Conservation (phyloP, 2,329 filamentous ascomycete species). For the Amesomyces nigricolor region DNA sequence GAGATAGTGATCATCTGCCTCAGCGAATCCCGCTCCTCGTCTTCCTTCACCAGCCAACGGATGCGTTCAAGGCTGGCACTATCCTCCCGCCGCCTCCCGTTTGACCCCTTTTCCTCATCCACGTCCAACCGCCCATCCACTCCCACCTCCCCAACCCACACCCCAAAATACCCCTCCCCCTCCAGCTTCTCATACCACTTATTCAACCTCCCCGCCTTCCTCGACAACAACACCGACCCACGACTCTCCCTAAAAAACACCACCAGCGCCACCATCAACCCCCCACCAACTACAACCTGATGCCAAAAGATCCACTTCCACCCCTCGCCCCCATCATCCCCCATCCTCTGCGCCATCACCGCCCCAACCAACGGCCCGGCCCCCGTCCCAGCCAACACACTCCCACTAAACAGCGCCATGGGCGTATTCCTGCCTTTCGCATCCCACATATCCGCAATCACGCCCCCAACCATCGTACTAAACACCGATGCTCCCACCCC, state of each 20-base stretch:
- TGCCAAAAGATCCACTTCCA: constrained; percentile 92
- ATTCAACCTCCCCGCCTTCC: constrained; percentile 70
- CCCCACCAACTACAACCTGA: constrained; percentile 64
- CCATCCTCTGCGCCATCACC: constrained; percentile 59
- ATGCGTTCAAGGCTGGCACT: constrained; percentile 46
- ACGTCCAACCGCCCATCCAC: constrained; percentile 11
- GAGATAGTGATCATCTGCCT: constrained; percentile 66
- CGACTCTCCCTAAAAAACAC: constrained; percentile 76
- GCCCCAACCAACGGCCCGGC: constrained; percentile 68
- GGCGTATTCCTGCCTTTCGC: constrained; percentile 75
- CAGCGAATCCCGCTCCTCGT: constrained; percentile 68
- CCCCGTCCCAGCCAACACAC: constrained; percentile 73
- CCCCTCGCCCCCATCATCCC: constrained; percentile 21
- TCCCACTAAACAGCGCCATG: constrained; percentile 83
- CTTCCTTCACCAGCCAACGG: constrained; percentile 72
- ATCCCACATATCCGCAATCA: constrained; percentile 80
- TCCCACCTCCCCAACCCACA: constrained; percentile 32
- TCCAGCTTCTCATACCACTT: constrained; percentile 73
- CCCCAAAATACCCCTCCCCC: constrained; percentile 49
- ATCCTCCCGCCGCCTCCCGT: not conserved
- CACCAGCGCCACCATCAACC: constrained; percentile 59
- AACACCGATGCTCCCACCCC: constrained; percentile 75
- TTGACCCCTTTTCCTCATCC: constrained; percentile 23
- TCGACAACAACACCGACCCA: constrained; percentile 70
- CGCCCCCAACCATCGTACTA: constrained; percentile 86